Conservation (phyloP, 2,329 filamentous ascomycete species). For the Epichloe uncinata region DNA sequence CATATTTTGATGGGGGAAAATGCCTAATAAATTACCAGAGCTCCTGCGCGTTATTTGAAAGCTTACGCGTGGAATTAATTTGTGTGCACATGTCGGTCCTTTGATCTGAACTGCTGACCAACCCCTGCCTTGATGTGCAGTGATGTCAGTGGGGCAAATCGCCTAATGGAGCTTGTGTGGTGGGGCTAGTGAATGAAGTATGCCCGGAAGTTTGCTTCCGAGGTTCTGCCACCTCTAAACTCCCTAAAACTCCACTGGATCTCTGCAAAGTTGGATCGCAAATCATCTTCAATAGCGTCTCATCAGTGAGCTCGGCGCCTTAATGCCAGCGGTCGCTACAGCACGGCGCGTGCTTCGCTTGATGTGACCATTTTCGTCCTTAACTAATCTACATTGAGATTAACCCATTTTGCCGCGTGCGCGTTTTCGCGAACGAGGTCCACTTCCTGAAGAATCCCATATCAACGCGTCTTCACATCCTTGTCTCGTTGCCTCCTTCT, state of each 20-base stretch:
- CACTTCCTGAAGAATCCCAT: neutral
- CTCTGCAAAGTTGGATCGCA: constrained; percentile 2
- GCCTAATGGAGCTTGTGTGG: neutral
- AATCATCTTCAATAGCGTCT: constrained; percentile 4
- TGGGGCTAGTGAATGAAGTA: neutral
- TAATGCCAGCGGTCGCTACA: constrained; percentile 3
- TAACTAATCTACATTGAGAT: neutral
- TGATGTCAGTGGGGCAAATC: neutral
- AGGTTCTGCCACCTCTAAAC: constrained; percentile 8
- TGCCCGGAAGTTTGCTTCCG: neutral
- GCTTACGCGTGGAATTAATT: too few relatives aligned
- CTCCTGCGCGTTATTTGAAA: too few relatives aligned
- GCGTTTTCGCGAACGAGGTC: neutral
- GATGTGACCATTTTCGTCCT: neutral
- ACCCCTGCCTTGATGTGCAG: too few relatives aligned
- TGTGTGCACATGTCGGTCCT: too few relatives aligned
- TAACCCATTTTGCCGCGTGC: neutral
- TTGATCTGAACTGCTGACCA: too few relatives aligned
- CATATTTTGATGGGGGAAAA: too few relatives aligned
- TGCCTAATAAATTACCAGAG: too few relatives aligned
- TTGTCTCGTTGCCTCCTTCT: neutral
- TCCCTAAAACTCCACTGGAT: constrained; percentile 7
- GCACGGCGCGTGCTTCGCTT: neutral
- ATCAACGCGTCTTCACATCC: neutral
- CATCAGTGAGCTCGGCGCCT: constrained; percentile 4